phyloP scores from a whole-genome alignment of 1,284 basidiomycete genomes.

The Ustilago xerochloae region DNA sequence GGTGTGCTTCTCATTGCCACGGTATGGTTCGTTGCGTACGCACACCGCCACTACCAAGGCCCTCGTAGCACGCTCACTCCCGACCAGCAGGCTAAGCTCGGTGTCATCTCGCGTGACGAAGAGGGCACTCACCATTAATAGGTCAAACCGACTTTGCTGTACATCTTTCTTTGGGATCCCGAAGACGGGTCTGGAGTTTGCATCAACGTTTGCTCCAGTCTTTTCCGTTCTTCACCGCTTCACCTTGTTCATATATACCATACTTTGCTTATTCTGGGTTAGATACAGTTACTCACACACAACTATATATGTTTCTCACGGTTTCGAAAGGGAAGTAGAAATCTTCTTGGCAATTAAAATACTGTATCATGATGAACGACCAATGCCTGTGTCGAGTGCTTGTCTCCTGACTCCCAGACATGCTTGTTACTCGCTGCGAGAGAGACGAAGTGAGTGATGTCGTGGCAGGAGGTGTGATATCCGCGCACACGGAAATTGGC shows the following conservation, averaged over 20 bases:
- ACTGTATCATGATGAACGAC: background rate
- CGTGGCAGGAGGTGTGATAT: too few relatives aligned
- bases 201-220: too few relatives aligned
- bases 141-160: too few relatives aligned
- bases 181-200: too few relatives aligned
- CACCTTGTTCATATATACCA: slow-evolving; percentile 23
- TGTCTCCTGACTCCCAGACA: too few relatives aligned
- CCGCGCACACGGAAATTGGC: too few relatives aligned
- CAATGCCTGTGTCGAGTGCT: too few relatives aligned
- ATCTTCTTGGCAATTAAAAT: background rate
- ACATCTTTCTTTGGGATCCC: too few relatives aligned
- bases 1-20: slow-evolving; percentile 69
- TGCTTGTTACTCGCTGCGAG: too few relatives aligned
- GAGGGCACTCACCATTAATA: slow-evolving; percentile 33
- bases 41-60: slow-evolving; percentile 70
- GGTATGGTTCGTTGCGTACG: slow-evolving; percentile 70
- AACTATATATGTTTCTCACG: slow-evolving; percentile 1
- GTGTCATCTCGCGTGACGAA: slow-evolving; percentile 51
- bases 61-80: slow-evolving; percentile 63
- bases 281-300: background rate
- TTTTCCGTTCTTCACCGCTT: slow-evolving; percentile 1
- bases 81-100: slow-evolving; percentile 59
- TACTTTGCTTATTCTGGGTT: background rate
- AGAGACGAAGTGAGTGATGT: too few relatives aligned
- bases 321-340: background rate